A percentile compares a stretch with the other conserved stretches of the same genome.
These are phyloP conservation scores for Phytophthora pistaciae DNA, from an alignment of 352 stramenopile genomes.

Conservation along the genomic window DNA sequence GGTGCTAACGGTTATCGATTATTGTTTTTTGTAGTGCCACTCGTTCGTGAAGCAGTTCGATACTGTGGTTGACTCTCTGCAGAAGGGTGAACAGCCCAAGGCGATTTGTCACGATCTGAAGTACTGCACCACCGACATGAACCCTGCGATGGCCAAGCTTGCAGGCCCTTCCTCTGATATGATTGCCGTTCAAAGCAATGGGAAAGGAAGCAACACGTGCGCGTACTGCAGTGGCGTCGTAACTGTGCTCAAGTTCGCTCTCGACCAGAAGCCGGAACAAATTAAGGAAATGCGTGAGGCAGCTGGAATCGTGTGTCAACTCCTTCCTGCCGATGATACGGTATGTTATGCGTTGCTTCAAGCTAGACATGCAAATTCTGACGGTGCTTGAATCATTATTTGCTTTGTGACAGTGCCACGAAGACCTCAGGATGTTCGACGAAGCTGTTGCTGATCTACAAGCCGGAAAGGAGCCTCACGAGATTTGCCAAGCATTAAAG, in stretches of 20 bases:
- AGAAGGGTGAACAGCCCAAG: slow-evolving; percentile 69
- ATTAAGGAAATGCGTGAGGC: slow-evolving; percentile 68
- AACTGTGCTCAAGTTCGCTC: slow-evolving; percentile 67
- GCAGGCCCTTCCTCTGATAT: slow-evolving; percentile 15
- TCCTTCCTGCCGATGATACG: slow-evolving; percentile 72
- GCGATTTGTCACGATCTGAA: slow-evolving; percentile 75
- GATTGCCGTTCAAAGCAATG: slow-evolving; percentile 7
- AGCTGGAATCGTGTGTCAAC: slow-evolving; percentile 69
- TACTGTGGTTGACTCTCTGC: slow-evolving; percentile 65
- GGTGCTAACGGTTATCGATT: slow-evolving; percentile 9
- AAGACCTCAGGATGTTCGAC: slow-evolving; percentile 78
- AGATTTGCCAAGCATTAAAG: slow-evolving; percentile 62
- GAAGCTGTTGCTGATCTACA: slow-evolving; percentile 55
- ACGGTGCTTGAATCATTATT: background rate
- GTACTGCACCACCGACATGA: slow-evolving; percentile 47
- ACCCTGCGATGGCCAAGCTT: slow-evolving; percentile 29
- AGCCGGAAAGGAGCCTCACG: slow-evolving; percentile 65
- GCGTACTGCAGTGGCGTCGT: slow-evolving; percentile 72
- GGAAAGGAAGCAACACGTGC: slow-evolving; percentile 50
- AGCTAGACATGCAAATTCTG: background rate
- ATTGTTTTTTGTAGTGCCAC: slow-evolving; percentile 78
- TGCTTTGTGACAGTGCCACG: slow-evolving; percentile 54
- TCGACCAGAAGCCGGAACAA: slow-evolving; percentile 67
- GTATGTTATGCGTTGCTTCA: slow-evolving; percentile 29
- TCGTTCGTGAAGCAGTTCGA: slow-evolving; percentile 68